Base-by-base conservation (phyloP, 805 yeast genomes). In the Yamadazyma olivae region DNA sequence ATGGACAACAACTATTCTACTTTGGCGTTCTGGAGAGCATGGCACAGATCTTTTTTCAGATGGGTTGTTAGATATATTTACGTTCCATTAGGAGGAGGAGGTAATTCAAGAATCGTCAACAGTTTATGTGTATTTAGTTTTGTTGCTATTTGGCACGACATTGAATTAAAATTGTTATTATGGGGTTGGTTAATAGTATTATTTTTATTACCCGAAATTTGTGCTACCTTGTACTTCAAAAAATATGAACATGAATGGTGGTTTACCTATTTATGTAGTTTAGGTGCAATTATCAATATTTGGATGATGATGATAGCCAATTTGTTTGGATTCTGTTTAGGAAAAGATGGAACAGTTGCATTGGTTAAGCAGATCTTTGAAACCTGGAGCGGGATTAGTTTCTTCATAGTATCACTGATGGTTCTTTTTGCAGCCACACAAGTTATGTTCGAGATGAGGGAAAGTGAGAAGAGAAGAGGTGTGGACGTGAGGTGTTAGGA, bases 271-370 rank as follows among this genome's bases (percentile, higher is more conserved):
- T 51, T 81, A 10, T 86, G 96, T 60, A 96, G 89, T 0, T 46
- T 77, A 5, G 99, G 99, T 3, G 96, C 91, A 3, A 95, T 90
- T 19, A 53, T 72, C 16, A 93, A 93, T 57, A 83, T 93, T 39
- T 91, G 96, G 96, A 75, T 91, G 83, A 91, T 93, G 99, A 89
- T 93, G 89, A 74, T 89, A 45, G 98, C 98, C 12, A 93, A 93
- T 51, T 62, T 95, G 35, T 88, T 84, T 53, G 99, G 99, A 0
- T 93, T 93, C 59, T 93, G 97, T 50, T 70, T 93, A 22, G 98
- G 97, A 6, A 69, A 80, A 19, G 96, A 88, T 41, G 99, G 99
- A 1, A 79, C 90, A 18, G 46, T 70, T 18, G 66, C 71, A 27
- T 70, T 91, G 45, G 62, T 91, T 16, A 52, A 57, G 15, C 90